Base-by-base conservation (phyloP, 1,284 basidiomycete species). In the Pseudozyma thailandica region DNA sequence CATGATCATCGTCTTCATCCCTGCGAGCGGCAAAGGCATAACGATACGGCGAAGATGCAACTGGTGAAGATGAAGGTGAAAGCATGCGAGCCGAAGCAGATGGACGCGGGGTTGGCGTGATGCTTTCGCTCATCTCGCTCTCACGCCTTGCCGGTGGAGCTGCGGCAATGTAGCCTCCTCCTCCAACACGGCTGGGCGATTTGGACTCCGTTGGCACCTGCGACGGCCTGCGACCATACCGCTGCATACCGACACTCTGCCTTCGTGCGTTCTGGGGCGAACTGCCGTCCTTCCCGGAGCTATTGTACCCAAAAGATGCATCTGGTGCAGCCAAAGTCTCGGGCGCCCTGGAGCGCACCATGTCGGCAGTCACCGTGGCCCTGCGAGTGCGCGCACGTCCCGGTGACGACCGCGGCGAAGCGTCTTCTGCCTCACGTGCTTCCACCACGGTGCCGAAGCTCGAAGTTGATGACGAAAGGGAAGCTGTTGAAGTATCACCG, bases 1-100 rank as follows among this genome's bases (percentile, higher is more conserved):
- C 64, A 26, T 57, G 56, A 5, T 61, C 64, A 28, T 68, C 58
- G 6, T 61, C 53, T 6, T 53, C 64, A 9, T 52, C 39, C 8
- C 31, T 8, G 27, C 21, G 31, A 4, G 23, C 7, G 6, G 21
- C 27, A 31, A 47, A 48, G 9, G 25, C 37, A 12, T 54, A n/a
- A 10, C 35, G 58, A 23, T 39, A 39, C 27, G 35, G 35, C 35
- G 26, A 37, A 9, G 25, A 26, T 12, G 41, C 9, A 8, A 41
- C 28, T 16, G 47, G 18, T 12, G 46, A 16, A n/a, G 33, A n/a
- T n/a, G n/a, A n/a, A n/a, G n/a, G n/a, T n/a, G n/a, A n/a, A n/a
- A n/a, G n/a, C n/a, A n/a, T n/a, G n/a, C n/a, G n/a, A n/a, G n/a
- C n/a, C n/a, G n/a, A 44, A 25, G 20, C n/a, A 2, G 47, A 18